A percentile compares a stretch with the other conserved stretches of the same genome.
Conservation (phyloP, 108 stramenopile genomes). For the Mayamaea pseudoterrestris region DNA sequence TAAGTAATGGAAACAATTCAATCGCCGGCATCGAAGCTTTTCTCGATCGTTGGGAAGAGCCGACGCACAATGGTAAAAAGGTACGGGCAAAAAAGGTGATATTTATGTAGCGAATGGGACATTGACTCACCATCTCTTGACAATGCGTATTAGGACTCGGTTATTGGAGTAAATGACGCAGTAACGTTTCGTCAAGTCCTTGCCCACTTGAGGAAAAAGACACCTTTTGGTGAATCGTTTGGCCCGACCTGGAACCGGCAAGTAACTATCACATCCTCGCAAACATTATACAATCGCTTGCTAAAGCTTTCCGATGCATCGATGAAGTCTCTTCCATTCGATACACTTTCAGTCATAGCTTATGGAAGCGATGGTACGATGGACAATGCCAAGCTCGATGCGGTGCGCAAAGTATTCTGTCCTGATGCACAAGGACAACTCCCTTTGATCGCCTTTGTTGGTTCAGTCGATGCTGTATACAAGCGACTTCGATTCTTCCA, state of each 20-base stretch:
- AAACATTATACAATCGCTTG: slow-evolving; percentile 38
- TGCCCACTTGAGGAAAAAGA: slow-evolving; percentile 49
- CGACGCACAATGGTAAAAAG: slow-evolving; percentile 44
- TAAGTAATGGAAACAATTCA: not conserved
- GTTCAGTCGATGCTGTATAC: slow-evolving; percentile 41
- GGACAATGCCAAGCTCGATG: slow-evolving; percentile 30
- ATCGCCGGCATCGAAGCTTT: slow-evolving; percentile 23
- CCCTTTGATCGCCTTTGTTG: slow-evolving; percentile 48
- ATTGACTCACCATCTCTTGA: not conserved
- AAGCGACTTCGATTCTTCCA: slow-evolving; percentile 39
- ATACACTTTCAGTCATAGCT: slow-evolving; percentile 34
- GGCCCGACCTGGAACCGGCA: slow-evolving; percentile 50
- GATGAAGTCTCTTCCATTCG: slow-evolving; percentile 20
- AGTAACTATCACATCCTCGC: slow-evolving; percentile 48
- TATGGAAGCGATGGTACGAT: slow-evolving; percentile 22
- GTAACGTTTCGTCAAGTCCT: slow-evolving; percentile 57
- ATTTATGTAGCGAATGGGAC: not conserved
- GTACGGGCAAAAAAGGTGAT: slow-evolving; percentile 5
- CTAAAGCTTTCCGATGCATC: slow-evolving; percentile 19
- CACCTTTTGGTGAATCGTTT: slow-evolving; percentile 61
- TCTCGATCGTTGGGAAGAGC: slow-evolving; percentile 68
- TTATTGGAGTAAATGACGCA: slow-evolving; percentile 41
- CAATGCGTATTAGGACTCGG: not conserved
- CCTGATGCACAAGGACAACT: slow-evolving; percentile 28
- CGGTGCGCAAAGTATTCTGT: slow-evolving; percentile 26